A percentile compares a stretch with the other conserved stretches of the same genome.
Evolutionary conservation across 2,329 filamentous ascomycete species (phyloP).

Genomic region (Penicillium sp.): DNA sequence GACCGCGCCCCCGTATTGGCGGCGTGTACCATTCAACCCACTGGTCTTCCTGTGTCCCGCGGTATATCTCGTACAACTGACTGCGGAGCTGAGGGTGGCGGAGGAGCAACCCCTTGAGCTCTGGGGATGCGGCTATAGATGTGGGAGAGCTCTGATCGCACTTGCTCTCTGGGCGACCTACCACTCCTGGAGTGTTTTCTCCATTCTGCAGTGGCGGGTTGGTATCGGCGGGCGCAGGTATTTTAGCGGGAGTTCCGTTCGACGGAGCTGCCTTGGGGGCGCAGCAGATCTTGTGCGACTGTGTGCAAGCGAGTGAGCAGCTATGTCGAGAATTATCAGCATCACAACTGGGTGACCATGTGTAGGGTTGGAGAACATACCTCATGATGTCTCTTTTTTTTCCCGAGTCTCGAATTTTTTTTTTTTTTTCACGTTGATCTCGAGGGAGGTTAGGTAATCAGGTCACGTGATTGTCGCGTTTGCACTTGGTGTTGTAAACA

Average conservation of each 20-base stretch:
- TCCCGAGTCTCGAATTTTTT: slow-evolving; percentile 3
- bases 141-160: slow-evolving; percentile 8
- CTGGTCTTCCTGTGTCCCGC: slow-evolving; percentile 38
- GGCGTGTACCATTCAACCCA: slow-evolving; percentile 35
- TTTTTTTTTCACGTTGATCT: too few relatives aligned
- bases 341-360: not conserved
- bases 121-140: slow-evolving; percentile 26
- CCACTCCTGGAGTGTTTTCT: slow-evolving; percentile 6
- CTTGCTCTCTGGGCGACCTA: slow-evolving; percentile 4
- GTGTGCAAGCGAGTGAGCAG: slow-evolving; percentile 46
- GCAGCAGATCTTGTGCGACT: slow-evolving; percentile 44
- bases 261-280: slow-evolving; percentile 26
- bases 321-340: slow-evolving; percentile 23
- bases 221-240: slow-evolving; percentile 7
- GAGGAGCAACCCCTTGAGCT: slow-evolving; percentile 38
- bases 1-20: slow-evolving; percentile 22
- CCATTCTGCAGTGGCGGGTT: slow-evolving; percentile 7
- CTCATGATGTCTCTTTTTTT: too few relatives aligned
- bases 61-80: slow-evolving; percentile 43
- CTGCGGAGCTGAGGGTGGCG: slow-evolving; percentile 38
- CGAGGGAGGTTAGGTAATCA: too few relatives aligned
- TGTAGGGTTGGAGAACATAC: slow-evolving; percentile 20
- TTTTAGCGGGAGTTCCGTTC: slow-evolving; percentile 13
- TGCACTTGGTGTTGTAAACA: too few relatives aligned
- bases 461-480: too few relatives aligned